Conservation (phyloP, 2,329 filamentous ascomycete species). For the Aspergillus latus region DNA sequence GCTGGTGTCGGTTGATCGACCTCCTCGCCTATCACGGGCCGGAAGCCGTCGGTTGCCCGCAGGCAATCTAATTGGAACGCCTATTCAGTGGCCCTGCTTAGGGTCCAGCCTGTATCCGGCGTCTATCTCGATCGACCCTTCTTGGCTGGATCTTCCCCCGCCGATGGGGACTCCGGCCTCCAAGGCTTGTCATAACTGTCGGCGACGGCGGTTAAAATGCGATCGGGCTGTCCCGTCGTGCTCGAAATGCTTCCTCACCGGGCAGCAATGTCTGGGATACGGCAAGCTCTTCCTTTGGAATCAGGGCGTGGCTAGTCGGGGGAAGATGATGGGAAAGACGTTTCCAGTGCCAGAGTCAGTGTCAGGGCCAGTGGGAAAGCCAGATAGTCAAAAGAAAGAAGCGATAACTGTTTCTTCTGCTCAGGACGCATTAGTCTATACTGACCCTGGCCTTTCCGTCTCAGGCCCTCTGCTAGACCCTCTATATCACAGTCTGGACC, state of each 20-base stretch:
- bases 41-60: too few species aligned
- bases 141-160: background rate
- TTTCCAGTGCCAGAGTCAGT: background rate
- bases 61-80: too few species aligned
- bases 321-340: slow-evolving; percentile 19
- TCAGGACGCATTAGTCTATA: background rate
- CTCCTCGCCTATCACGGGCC: too few species aligned
- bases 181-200: slow-evolving; percentile 15
- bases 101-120: too few species aligned
- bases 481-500: background rate
- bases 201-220: slow-evolving; percentile 13
- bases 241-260: slow-evolving; percentile 1
- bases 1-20: background rate
- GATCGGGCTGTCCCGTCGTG: slow-evolving; percentile 7
- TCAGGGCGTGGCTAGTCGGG: slow-evolving; percentile 15
- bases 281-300: slow-evolving; percentile 16
- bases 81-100: too few species aligned
- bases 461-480: slow-evolving; percentile 1
- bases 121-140: too few species aligned
- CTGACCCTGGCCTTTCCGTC: background rate
- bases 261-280: slow-evolving; percentile 15
- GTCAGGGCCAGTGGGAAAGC: background rate
- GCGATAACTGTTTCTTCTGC: background rate
- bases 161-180: background rate
- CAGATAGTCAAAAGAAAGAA: background rate